Conservation (phyloP, 257 asterid species). For the Knoxia roxburghii region DNA sequence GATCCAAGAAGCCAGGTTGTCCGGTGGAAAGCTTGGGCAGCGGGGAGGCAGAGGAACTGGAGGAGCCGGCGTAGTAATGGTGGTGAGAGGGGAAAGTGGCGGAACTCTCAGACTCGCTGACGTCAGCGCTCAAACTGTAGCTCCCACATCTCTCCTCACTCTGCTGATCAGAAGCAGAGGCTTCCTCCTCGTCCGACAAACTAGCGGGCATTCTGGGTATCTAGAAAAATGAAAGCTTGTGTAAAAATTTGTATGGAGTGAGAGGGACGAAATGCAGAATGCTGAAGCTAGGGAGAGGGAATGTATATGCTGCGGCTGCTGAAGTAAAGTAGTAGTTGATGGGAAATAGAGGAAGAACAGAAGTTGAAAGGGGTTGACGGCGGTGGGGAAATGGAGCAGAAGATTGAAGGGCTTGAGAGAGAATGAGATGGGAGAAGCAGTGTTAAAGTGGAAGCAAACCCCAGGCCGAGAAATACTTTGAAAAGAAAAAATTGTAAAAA, state of each 20-base stretch:
- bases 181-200: conserved; percentile 63
- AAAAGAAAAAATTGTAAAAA: no score
- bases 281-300: background rate
- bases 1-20: conserved; percentile 37
- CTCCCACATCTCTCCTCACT: conserved; percentile 85
- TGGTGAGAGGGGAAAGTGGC: conserved; percentile 34
- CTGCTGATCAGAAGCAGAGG: conserved; percentile 37
- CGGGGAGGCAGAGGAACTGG: no score
- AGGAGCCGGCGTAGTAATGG: conserved; percentile 49
- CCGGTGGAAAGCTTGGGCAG: conserved; percentile 34
- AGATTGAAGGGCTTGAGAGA: no score
- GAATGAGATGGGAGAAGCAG: no score
- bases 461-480: no score
- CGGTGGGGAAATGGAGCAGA: no score
- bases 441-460: no score
- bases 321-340: no score
- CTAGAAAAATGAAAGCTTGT: background rate
- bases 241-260: background rate
- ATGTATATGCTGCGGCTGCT: no score
- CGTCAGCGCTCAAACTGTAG: conserved; percentile 86
- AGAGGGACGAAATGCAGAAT: background rate
- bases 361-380: no score
- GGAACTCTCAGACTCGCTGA: conserved; percentile 84
- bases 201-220: conserved; percentile 43
- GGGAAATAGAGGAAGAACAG: no score